Conservation (phyloP, 768 basidiomycete genomes). For the Trametes cingulata region DNA sequence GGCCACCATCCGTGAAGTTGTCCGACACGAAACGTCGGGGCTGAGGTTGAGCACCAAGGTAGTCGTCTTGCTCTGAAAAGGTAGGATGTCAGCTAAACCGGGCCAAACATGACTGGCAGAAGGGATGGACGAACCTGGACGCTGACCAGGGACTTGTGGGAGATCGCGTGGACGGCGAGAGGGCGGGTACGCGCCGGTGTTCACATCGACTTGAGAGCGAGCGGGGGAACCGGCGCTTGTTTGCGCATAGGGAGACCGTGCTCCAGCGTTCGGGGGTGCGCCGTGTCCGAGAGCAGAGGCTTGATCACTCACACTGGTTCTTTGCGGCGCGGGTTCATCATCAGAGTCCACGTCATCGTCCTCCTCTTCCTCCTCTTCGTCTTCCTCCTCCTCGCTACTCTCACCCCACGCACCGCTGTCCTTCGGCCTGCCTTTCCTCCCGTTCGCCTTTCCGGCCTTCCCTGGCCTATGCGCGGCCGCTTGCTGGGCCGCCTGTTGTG, state of each 20-base stretch:
- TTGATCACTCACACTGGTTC: constrained; percentile 21
- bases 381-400: constrained; percentile 80
- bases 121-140: constrained; percentile 35
- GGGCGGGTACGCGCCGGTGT: constrained; percentile 17
- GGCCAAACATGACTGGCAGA: not conserved
- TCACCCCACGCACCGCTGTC: constrained; percentile 53
- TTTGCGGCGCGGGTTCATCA: constrained; percentile 36
- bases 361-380: constrained; percentile 76
- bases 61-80: constrained; percentile 43
- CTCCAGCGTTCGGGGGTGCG: constrained; percentile 1
- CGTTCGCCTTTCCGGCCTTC: constrained; percentile 57
- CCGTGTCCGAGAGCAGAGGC: constrained; percentile 11
- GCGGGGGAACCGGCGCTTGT: constrained; percentile 28
- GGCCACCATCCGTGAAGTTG: constrained; percentile 48
- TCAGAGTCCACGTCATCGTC: constrained; percentile 69
- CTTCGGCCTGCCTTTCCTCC: constrained; percentile 44
- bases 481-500: constrained; percentile 79
- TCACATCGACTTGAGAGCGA: constrained; percentile 21
- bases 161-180: constrained; percentile 58
- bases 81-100: not conserved
- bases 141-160: constrained; percentile 60
- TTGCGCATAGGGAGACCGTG: constrained; percentile 42
- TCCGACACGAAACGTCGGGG: constrained; percentile 56
- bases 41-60: constrained; percentile 35
- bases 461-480: constrained; percentile 79